Base-by-base conservation (phyloP, 2,329 filamentous ascomycete genomes). In the Colletotrichum sojae region DNA sequence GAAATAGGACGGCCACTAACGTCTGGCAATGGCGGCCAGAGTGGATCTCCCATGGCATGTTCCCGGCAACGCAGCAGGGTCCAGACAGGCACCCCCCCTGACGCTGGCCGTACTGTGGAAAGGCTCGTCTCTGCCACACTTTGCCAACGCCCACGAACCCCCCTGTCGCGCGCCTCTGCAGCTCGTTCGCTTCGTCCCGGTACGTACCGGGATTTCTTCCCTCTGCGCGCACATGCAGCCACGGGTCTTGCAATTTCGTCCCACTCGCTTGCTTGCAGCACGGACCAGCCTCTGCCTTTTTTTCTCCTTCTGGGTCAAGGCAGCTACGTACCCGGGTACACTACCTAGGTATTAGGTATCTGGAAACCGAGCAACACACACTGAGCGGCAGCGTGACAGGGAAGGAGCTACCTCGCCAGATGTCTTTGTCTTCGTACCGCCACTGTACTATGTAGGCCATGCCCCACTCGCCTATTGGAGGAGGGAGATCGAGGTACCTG, bases 161-260 rank as follows among this genome's bases (percentile, higher is more conserved):
- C 46, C 46, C 46, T 49, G 45, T 49, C 40, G 10, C 40, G 52
- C 45, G 46, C 16, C 49, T n/a, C 25, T 43, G 40, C 16, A 36
- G 31, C 31, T 36, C 31, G 31, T 36, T 36, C 31, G 31, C 27
- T 27, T 51, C 27, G 18, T 49, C 25, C 27, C 40, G 22, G 8
- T 57, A 64, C 36, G 54, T 64, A 51, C 25, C 16, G 27, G 16
- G 18, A 25, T 27, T 18, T 25, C 16, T 57, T 25, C 12, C 54
- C n/a, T 20, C n/a, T 18, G n/a, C 16, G 39, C 25, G 36, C 43
- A 49, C 51, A 64, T 69, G 61, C 66, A 54, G 60, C 52, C 52
- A 68, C 57, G 57, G 67, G 67, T 70, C 67, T 70, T 25, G 67
- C 45, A 70, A 69, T 70, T 70, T 70, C 67, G 57, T 70, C 63